These are phyloP conservation scores for Kokia cookei DNA, from an alignment of 441 rosid genomes.

Conservation along the genomic window DNA sequence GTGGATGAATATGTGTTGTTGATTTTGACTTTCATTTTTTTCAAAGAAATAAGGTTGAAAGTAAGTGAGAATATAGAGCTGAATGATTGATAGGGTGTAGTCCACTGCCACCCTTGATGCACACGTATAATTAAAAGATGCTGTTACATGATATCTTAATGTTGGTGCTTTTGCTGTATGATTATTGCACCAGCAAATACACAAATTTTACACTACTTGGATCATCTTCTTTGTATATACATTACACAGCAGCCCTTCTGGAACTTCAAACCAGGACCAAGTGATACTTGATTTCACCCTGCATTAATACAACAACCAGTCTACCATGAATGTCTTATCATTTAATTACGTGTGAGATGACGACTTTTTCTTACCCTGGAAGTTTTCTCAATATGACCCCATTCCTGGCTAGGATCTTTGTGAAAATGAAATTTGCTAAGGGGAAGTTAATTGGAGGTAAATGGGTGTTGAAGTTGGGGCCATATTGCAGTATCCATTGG, in stretches of 20 bases:
- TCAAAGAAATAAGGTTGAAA: not conserved
- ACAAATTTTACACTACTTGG: slow-evolving; percentile 29
- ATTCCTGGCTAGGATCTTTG: slow-evolving; percentile 30
- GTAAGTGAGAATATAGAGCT: slow-evolving; percentile 22
- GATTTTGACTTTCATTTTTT: no score
- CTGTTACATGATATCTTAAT: slow-evolving; percentile 26
- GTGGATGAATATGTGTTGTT: no score
- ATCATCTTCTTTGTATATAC: slow-evolving; percentile 43
- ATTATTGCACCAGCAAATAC: slow-evolving; percentile 21
- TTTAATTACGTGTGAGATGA: no score
- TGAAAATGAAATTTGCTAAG: slow-evolving; percentile 33
- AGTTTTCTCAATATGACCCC: slow-evolving; percentile 16
- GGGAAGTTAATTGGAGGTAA: slow-evolving; percentile 30
- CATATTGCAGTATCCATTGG: slow-evolving; percentile 9
- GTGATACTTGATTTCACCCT: slow-evolving; percentile 42
- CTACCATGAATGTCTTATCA: no score
- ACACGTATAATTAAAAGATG: no score
- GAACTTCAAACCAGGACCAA: slow-evolving; percentile 18
- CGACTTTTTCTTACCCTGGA: slow-evolving; percentile 24
- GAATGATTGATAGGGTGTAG: slow-evolving; percentile 41
- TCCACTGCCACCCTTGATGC: slow-evolving; percentile 51
- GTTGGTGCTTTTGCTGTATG: slow-evolving; percentile 15
- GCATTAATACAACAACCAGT: slow-evolving; percentile 16
- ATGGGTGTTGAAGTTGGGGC: slow-evolving; percentile 29
- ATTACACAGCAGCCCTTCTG: slow-evolving; percentile 23